Evolutionary conservation across 352 stramenopile genomes (phyloP).

Genomic region (Phytophthora nicotianae): DNA sequence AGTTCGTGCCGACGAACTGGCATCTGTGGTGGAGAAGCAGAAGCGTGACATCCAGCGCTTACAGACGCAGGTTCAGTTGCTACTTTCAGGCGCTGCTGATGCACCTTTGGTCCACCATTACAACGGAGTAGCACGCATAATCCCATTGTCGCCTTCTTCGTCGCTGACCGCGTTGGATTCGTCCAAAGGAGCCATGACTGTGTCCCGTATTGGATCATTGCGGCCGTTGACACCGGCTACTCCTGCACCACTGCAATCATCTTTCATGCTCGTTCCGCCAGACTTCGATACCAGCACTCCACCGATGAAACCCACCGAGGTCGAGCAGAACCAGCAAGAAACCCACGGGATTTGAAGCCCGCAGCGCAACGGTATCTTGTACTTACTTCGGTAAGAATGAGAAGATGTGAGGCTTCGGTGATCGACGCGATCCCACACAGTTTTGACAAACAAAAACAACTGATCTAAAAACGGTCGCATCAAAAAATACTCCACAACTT

Average conservation of each 20-base stretch:
- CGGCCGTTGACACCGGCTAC: conserved; percentile 24
- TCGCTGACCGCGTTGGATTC: conserved; percentile 10
- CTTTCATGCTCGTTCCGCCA: conserved; percentile 46
- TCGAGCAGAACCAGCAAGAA: background rate
- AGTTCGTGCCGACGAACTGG: conserved; percentile 49
- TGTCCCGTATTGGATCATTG: conserved; percentile 34
- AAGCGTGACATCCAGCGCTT: conserved; percentile 73
- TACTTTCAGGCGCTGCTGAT: conserved; percentile 48
- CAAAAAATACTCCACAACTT: background rate
- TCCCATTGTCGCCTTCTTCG: conserved; percentile 12
- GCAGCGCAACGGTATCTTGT: conserved; percentile 6
- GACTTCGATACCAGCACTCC: conserved; percentile 5
- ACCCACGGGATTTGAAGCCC: conserved; percentile 3
- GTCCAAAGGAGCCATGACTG: conserved; percentile 7
- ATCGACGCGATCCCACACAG: conserved; percentile 5
- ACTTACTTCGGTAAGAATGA: background rate
- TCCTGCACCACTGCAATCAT: conserved; percentile 42
- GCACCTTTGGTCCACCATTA: conserved; percentile 18
- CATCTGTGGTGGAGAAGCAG: conserved; percentile 54
- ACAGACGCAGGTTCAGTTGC: conserved; percentile 66
- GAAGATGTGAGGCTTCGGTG: conserved; percentile 10
- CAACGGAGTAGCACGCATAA: conserved; percentile 5
- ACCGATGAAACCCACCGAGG: conserved; percentile 1
- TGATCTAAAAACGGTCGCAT: background rate
- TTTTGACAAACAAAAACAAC: conserved; percentile 1